These are phyloP conservation scores for Coemansia sp. DNA, from an alignment of 192 early-diverging fungal genomes.

Conservation along the genomic window DNA sequence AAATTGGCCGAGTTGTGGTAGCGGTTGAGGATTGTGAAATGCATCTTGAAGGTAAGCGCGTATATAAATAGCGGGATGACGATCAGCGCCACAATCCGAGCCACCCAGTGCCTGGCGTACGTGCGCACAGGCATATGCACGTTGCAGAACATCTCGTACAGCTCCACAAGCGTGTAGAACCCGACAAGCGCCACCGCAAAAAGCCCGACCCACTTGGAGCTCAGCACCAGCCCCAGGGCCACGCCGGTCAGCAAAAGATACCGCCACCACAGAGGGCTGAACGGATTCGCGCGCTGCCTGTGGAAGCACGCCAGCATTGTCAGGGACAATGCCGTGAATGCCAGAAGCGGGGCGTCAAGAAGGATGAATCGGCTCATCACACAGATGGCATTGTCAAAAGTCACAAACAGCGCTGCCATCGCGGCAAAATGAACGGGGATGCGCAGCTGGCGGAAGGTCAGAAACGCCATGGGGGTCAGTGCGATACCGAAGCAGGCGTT, in stretches of 20 bases:
- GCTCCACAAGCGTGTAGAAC: constrained; percentile 38
- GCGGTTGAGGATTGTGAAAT: constrained; percentile 82
- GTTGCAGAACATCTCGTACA: constrained; percentile 49
- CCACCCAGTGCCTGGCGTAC: constrained; percentile 82
- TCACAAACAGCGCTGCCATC: constrained; percentile 74
- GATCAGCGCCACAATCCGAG: constrained; percentile 79
- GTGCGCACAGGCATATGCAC: constrained; percentile 54
- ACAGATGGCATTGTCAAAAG: constrained; percentile 63
- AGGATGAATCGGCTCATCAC: constrained; percentile 91
- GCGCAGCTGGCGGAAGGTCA: constrained; percentile 75
- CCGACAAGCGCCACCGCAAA: constrained; percentile 80
- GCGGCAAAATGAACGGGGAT: constrained; percentile 66
- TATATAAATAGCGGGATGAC: constrained; percentile 80
- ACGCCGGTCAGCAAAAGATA: constrained; percentile 83
- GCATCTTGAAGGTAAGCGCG: constrained; percentile 74
- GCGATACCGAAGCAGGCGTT: constrained; percentile 87
- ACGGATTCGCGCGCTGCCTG: constrained; percentile 68
- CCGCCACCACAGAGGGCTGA: constrained; percentile 83
- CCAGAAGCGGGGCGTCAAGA: constrained; percentile 92
- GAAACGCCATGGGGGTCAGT: constrained; percentile 86
- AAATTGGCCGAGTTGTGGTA: constrained; percentile 51
- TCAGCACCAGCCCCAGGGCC: constrained; percentile 81
- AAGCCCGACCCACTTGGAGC: constrained; percentile 96
- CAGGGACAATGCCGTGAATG: constrained; percentile 71
- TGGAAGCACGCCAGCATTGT: constrained; percentile 74